Base-by-base conservation (phyloP, 495 filamentous ascomycete genomes). In the Cetradonia linearis region DNA sequence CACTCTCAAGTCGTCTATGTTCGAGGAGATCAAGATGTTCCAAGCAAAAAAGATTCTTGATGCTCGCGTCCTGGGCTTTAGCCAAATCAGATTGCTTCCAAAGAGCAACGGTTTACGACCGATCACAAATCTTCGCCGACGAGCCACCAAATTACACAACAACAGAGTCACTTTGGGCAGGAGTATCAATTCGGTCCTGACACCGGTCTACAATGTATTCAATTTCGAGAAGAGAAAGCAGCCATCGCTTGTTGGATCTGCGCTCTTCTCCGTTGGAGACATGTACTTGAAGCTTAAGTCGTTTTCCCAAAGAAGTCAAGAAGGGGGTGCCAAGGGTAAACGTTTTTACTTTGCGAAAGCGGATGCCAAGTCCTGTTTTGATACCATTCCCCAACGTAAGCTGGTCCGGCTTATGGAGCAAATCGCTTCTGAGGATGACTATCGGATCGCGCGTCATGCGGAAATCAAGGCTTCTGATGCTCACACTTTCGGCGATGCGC, bases 331-430 rank as follows among this genome's bases (percentile, higher is more conserved):
- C 57, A 56, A 11, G 18, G 25, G 30, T 38, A 63, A 57, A 57
- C 56, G 30, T 30, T 67, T 90, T 10, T 96, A 86, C 69, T 96
- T 97, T 66, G 91, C 86, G 44, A 98, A 97, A 70, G 74, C 95
- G 16, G 93, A 98, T 70, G 89, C 96, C 31, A 78, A 89, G 69
- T 81, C 89, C 10, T 95, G 93, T 57, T 98, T 96, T 69, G 93
- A 98, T 69, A 95, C 88, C 0, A 96, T 98, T 50, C 93, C 93
- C 0, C 94, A 97, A 66, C 66, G 77, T 40, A 77, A 77, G 5
- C 73, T 96, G n/a, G 65, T 97, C 55, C 63, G 69, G 27, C 70
- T 96, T 18, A 78, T 94, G 50, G 71, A 81, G 20, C 71, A 73
- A 2, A 74, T 96, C 23, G 76, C 86, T 20, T 78, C 80, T 8